Base-by-base conservation (phyloP, 75 land plant genomes). In the Ceratopteris richardii region DNA sequence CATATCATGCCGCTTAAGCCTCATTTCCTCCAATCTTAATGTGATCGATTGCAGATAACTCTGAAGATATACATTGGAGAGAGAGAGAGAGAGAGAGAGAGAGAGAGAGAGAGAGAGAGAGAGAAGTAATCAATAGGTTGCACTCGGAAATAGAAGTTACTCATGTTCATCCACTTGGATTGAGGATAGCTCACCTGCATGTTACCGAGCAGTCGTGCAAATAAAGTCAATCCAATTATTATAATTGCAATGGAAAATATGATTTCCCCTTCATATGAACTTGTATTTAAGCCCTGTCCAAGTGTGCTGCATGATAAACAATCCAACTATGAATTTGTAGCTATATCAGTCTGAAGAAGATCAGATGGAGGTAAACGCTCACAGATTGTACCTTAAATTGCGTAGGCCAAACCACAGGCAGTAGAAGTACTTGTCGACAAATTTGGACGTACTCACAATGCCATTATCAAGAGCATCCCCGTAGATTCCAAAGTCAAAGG, bases 321-420 rank as follows among this genome's bases (percentile, higher is more conserved):
- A 30, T 9, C 41, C 17, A 24, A 1, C 50, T n/a, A n/a, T n/a
- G n/a, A n/a, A n/a, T n/a, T n/a, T n/a, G n/a, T n/a, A n/a, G n/a
- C n/a, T n/a, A n/a, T 19, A 1, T 14, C 19, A 57, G 16, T 30
- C 25, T n/a, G 31, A 57, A 4, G 31, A 57, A 33, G 14, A 46
- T 21, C 50, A 46, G 17, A 46, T 5, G 22, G 12, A 46, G 50
- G 17, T n/a, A 14, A 21, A 30, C 3, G 3, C 31, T n/a, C 14
- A 5, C 9, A 61, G 36, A 6, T 20, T 17, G 57, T 68, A 95
- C 99, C 99, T 90, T 29, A 95, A 60, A 43, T 76, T 75, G 31
- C 64, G 83, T 62, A 95, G 57, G n/a, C 98, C 99, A 76, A 83
- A 78, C 99, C 99, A 95, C 26, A 95, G 74, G 63, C 91, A 95